Evolutionary conservation across 495 filamentous ascomycete genomes (phyloP).

Genomic region (Tuber aestivum): DNA sequence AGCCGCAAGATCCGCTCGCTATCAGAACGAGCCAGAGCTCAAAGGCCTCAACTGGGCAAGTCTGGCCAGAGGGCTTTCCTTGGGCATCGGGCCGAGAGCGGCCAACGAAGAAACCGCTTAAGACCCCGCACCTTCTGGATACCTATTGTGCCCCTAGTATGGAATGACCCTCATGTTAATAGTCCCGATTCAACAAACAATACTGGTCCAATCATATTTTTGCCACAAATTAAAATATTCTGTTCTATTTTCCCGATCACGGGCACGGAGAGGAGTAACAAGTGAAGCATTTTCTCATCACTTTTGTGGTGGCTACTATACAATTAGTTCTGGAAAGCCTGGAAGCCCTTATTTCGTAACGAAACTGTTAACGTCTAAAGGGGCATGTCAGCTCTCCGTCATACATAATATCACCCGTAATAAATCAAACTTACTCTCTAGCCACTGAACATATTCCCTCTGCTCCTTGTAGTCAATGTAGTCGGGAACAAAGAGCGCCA

Average conservation of each 20-base stretch:
- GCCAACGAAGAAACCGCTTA: background rate
- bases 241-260: background rate
- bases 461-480: conserved; percentile 99
- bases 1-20: conserved; percentile 17
- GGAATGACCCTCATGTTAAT: conserved; percentile 6
- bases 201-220: background rate
- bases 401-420: background rate
- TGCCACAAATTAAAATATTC: conserved; percentile 2
- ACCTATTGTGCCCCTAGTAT: background rate
- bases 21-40: conserved; percentile 31
- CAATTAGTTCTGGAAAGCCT: conserved; percentile 21
- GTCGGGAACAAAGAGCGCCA: conserved; percentile 87
- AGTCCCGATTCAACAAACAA: background rate
- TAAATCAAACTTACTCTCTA: conserved; percentile 61
- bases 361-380: conserved; percentile 26
- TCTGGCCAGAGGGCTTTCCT: conserved; percentile 30
- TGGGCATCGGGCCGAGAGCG: conserved; percentile 35
- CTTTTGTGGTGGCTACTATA: conserved; percentile 25
- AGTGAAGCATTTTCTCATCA: background rate
- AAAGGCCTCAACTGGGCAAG: conserved; percentile 38
- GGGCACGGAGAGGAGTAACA: conserved; percentile 24
- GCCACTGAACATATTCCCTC: conserved; percentile 89
- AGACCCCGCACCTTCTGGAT: background rate
- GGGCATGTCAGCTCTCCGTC: conserved; percentile 2
- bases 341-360: conserved; percentile 16